Conservation (phyloP, 2,329 filamentous ascomycete genomes). For the Fusarium abutilonis region DNA sequence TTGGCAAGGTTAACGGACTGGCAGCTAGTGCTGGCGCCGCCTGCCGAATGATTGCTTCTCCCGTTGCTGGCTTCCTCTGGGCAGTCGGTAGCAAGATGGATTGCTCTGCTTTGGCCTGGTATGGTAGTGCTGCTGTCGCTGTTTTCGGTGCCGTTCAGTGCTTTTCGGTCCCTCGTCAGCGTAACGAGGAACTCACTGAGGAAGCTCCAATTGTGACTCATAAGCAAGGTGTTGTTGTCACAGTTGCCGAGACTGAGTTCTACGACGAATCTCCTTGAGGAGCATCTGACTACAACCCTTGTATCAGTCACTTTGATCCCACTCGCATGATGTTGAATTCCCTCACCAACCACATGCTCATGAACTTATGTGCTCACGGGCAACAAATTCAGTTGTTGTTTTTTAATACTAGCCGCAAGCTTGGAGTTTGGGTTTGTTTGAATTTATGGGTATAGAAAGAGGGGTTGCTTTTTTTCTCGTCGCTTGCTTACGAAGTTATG, state of each 20-base stretch:
- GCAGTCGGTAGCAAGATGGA: constrained; percentile 66
- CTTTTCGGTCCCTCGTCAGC: constrained; percentile 60
- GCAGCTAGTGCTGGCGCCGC: constrained; percentile 72
- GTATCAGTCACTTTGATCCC: not conserved
- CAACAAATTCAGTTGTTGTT: constrained; percentile 5
- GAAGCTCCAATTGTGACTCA: constrained; percentile 41
- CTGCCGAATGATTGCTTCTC: constrained; percentile 74
- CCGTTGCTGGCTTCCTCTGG: constrained; percentile 71
- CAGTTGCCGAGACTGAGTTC: constrained; percentile 48
- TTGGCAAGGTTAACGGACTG: constrained; percentile 73
- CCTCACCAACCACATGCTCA: not conserved
- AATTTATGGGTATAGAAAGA: constrained; percentile 3
- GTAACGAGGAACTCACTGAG: constrained; percentile 43
- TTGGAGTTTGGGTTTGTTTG: constrained; percentile 23
- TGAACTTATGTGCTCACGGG: constrained; percentile 4
- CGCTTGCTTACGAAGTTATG: constrained; percentile 22
- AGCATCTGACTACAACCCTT: not conserved
- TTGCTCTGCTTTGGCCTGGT: constrained; percentile 72
- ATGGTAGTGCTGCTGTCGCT: constrained; percentile 67
- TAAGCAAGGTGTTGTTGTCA: constrained; percentile 30
- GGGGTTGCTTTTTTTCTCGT: constrained; percentile 9
- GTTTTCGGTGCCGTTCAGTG: constrained; percentile 68
- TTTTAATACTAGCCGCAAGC: constrained; percentile 2
- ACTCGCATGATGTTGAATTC: not conserved
- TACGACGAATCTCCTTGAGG: constrained; percentile 42